phyloP scores from a whole-genome alignment of 169 alveolate genomes.

The Perkinsus chesapeaki region DNA sequence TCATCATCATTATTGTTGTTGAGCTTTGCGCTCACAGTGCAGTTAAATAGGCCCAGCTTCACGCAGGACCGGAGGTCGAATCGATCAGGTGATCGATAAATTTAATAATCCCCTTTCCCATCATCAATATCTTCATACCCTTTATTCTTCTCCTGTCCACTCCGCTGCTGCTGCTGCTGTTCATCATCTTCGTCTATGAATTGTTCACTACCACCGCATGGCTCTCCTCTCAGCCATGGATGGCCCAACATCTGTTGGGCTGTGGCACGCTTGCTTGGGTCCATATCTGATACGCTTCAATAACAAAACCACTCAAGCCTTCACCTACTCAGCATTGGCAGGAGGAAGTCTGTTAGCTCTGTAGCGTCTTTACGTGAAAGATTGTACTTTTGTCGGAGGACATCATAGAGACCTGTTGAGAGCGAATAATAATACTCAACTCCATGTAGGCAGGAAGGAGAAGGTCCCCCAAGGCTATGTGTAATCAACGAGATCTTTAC shows the following conservation, averaged over 20 bases:
- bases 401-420: conserved; percentile 57
- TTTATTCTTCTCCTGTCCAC: too few species aligned
- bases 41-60: neutral
- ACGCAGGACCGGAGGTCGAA: neutral
- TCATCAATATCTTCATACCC: neutral
- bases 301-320: neutral
- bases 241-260: conserved; percentile 78
- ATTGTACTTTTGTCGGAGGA: conserved; percentile 67
- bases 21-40: neutral
- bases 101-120: neutral
- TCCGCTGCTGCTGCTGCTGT: neutral
- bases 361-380: conserved; percentile 67
- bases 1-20: neutral
- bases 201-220: neutral
- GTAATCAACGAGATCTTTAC: conserved; percentile 12
- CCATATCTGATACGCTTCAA: conserved; percentile 23
- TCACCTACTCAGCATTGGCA: conserved; percentile 54
- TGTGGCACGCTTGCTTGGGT: conserved; percentile 78
- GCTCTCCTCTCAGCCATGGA: conserved; percentile 70
- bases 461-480: neutral
- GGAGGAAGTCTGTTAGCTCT: conserved; percentile 58
- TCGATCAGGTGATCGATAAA: neutral
- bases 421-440: neutral
- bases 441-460: neutral
- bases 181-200: neutral